These are phyloP conservation scores for Botryotinia narcissicola DNA, from an alignment of 2,329 filamentous ascomycete species.

Conservation along the genomic window DNA sequence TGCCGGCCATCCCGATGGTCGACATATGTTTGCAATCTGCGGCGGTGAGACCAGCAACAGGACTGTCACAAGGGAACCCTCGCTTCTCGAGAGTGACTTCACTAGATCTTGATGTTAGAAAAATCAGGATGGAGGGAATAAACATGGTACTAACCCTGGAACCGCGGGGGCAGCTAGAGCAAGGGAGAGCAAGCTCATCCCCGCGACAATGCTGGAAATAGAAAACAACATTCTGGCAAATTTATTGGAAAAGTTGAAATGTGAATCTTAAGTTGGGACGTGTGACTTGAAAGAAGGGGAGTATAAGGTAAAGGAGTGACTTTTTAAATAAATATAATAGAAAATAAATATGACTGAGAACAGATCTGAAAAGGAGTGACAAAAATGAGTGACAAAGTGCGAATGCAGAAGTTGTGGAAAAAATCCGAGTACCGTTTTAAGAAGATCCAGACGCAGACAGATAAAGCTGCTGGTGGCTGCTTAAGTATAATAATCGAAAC, in stretches of 20 bases:
- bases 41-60: conserved; percentile 14
- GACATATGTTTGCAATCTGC: conserved; percentile 22
- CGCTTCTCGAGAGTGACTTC: conserved; percentile 18
- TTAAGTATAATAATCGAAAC: conserved; percentile 9
- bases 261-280: not conserved
- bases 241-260: not conserved
- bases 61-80: conserved; percentile 15
- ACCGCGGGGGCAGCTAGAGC: conserved; percentile 11
- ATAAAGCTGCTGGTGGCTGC: conserved; percentile 6
- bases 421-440: not conserved
- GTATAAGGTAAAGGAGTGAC: conserved; percentile 5
- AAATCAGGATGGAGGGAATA: not conserved
- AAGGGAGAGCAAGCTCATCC: conserved; percentile 19
- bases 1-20: conserved; percentile 17
- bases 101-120: not conserved
- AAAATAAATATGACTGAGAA: not conserved
- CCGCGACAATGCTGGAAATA: conserved; percentile 3
- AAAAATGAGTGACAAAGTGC: not conserved
- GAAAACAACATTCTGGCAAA: conserved; percentile 16
- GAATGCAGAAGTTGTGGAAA: conserved; percentile 1
- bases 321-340: not conserved
- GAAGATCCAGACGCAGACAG: not conserved
- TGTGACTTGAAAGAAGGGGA: not conserved
- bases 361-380: conserved; percentile 2
- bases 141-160: conserved; percentile 9